Percentiles rank a stretch among this genome's conserved stretches.
These are phyloP conservation scores for Endotrypanum monterogeii DNA, from an alignment of 208 protist genomes.

Conservation along the genomic window DNA sequence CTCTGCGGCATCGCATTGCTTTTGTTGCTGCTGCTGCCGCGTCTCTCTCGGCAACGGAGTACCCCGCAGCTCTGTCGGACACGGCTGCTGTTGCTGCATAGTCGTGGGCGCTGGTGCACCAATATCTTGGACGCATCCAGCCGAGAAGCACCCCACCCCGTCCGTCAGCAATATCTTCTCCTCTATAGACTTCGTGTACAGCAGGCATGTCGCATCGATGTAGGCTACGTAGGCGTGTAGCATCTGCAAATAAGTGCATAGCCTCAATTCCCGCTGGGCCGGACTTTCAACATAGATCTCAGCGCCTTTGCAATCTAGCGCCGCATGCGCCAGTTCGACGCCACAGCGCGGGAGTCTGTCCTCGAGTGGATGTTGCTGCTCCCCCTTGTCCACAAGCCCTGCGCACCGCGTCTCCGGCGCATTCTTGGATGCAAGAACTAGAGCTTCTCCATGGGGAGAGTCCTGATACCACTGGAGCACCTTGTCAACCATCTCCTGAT, in stretches of 20 bases:
- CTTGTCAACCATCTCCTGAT: neutral
- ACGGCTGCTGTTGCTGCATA: neutral
- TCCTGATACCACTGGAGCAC: neutral
- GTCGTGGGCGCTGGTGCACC: neutral
- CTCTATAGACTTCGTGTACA: slow-evolving; percentile 7
- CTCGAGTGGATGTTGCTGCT: neutral
- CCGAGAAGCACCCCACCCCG: neutral
- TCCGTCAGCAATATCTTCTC: slow-evolving; percentile 11
- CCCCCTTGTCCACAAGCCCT: slow-evolving; percentile 8
- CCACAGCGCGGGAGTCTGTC: neutral
- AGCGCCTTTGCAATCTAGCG: neutral
- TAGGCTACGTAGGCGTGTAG: neutral
- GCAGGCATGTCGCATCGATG: slow-evolving; percentile 1
- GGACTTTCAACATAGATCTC: neutral
- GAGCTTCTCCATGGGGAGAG: neutral
- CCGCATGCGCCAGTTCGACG: slow-evolving; percentile 4
- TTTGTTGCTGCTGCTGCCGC: neutral
- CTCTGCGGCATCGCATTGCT: neutral
- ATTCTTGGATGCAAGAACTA: neutral
- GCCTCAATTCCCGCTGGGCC: neutral
- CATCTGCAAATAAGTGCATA: neutral
- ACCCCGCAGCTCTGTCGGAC: neutral
- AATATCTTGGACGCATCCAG: neutral
- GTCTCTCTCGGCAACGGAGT: neutral
- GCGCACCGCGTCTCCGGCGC: slow-evolving; percentile 9